These are phyloP conservation scores for Zasmidium citrigriseum DNA, from an alignment of 2,329 filamentous ascomycete genomes.

Conservation along the genomic window DNA sequence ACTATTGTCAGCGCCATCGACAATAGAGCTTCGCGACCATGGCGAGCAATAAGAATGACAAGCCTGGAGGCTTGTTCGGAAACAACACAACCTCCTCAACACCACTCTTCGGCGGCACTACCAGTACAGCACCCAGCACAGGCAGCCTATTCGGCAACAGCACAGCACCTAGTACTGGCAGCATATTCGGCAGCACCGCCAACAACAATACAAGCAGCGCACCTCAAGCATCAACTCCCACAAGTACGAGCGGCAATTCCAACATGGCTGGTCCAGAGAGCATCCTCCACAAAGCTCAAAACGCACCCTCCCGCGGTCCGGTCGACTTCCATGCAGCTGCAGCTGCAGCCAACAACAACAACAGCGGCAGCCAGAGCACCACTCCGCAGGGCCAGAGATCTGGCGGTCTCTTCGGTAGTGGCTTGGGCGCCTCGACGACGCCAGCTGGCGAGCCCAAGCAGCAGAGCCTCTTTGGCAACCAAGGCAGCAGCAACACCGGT, in stretches of 20 bases:
- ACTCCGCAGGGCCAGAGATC: conserved; percentile 22
- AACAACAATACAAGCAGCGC: conserved; percentile 6
- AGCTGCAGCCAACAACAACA: conserved; percentile 13
- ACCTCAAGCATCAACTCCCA: conserved; percentile 2
- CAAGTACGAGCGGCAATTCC: neutral
- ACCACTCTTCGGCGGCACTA: neutral
- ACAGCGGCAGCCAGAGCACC: conserved; percentile 19
- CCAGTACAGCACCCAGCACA: neutral
- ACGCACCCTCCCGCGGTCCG: neutral
- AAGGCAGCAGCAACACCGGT: neutral
- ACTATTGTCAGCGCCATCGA: neutral
- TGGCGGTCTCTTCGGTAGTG: conserved; percentile 15
- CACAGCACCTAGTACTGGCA: conserved; percentile 4
- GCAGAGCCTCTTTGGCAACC: conserved; percentile 2
- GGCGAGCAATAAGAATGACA: conserved; percentile 12
- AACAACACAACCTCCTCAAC: conserved; percentile 5
- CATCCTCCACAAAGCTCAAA: conserved; percentile 2
- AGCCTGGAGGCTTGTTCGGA: conserved; percentile 18
- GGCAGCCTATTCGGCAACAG: conserved; percentile 1
- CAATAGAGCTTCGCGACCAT: neutral
- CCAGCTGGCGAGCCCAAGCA: conserved; percentile 26
- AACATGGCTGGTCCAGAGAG: neutral
- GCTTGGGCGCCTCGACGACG: conserved; percentile 21
- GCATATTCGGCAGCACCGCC: conserved; percentile 10
- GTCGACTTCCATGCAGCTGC: neutral